Base-by-base conservation (phyloP, 2,329 filamentous ascomycete genomes). In the Penicillium palitans region DNA sequence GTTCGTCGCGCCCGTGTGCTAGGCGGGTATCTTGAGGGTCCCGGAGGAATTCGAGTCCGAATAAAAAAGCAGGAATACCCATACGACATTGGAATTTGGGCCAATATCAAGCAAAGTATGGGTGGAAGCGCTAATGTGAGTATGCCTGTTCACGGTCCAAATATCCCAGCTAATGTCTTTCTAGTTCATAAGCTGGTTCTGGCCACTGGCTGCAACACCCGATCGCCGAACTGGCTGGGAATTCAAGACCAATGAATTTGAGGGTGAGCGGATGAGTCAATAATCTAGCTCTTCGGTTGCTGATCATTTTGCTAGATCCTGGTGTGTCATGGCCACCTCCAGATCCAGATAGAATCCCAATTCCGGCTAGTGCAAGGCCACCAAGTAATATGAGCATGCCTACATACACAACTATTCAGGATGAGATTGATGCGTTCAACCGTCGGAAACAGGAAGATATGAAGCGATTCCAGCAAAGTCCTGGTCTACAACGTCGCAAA, bases 41-140 rank as follows among this genome's bases (percentile, higher is more conserved):
- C 84, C 0, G 82, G 86, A 45, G 86, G 86, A 2, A 72, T 74
- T 2, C 77, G 77, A 60, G 66, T 88, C 8, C 76, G 74, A 13
- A 84, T 88, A 46, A 72, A 73, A 51, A 82, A 79, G 55, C 86
- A 88, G 62, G 86, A 88, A 61, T 88, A 87, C 62, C 86, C 86
- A 0, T 88, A 86, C 68, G 86, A 88, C 61, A 81, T 88, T 52
- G 86, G 85, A 6, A 83, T 88, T 52, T 86, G 79, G 77, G 66
- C 74, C 3, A 88, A 88, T 61, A 76, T 87, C 25, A 80, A 75
- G 49, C 81, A 83, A 58, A 82, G 82, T 19, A 87, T 88, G 85
- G 84, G 83, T 0, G 81, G 79, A 1, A 74, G 72, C 40, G 80
- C 79, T 46, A 81, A 79, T 66, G 76, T 78, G 10, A 57, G 72